Conservation (phyloP, 2,329 filamentous ascomycete species). For the Trichoderma atroviride region DNA sequence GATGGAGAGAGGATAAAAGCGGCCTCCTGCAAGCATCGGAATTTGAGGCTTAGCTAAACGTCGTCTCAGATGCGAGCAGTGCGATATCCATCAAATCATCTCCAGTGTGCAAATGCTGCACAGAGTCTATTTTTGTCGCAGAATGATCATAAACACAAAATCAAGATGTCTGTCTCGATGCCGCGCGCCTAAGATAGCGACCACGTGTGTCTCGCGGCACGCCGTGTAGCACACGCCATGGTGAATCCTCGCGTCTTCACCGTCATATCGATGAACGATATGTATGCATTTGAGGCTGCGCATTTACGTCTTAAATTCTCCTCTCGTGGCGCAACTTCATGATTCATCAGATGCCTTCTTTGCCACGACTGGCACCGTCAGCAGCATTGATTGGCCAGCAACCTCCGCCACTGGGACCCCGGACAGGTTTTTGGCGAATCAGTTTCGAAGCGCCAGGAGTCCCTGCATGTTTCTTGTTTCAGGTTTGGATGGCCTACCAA, state of each 20-base stretch:
- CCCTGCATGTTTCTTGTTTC: slow-evolving; percentile 24
- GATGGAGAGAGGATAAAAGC: neutral
- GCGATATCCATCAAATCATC: too few relatives aligned
- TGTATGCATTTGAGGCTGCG: neutral
- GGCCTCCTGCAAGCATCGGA: neutral
- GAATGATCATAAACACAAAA: neutral
- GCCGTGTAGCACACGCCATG: neutral
- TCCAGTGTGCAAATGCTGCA: neutral
- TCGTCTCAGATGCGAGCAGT: neutral
- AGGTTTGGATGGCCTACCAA: slow-evolving; percentile 19
- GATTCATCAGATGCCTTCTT: slow-evolving; percentile 1
- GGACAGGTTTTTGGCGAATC: slow-evolving; percentile 3
- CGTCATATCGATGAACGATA: neutral
- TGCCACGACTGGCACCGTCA: slow-evolving; percentile 2
- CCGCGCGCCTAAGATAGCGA: slow-evolving; percentile 21
- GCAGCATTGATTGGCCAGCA: slow-evolving; percentile 19
- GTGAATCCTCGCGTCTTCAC: neutral
- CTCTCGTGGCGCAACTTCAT: slow-evolving; percentile 9
- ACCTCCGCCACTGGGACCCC: neutral
- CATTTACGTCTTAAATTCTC: neutral
- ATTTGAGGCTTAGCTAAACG: neutral
- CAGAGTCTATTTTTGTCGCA: neutral
- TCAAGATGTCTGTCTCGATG: neutral
- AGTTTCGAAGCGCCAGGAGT: slow-evolving; percentile 17
- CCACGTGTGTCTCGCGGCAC: neutral